Base-by-base conservation (phyloP, 441 rosid genomes). In the Erysimum cheiri region DNA sequence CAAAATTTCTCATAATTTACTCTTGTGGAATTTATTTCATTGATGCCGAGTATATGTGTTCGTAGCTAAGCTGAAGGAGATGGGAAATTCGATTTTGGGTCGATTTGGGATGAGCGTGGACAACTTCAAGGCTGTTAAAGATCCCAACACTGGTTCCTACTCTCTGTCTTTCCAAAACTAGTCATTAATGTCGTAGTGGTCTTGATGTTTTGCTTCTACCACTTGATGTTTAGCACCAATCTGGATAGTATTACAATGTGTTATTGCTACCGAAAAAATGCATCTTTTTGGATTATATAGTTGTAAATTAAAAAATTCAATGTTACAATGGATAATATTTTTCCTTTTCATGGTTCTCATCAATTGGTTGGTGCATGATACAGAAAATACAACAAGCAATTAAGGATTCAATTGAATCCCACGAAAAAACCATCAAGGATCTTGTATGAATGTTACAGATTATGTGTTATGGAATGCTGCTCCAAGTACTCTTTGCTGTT, bases 131-230 rank as follows among this genome's bases (percentile, higher is more conserved):
- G 87, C 97, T 64, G 93, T 92, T 59, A 77, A 90, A 82, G 98
- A 95, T 84, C 98, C 99, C 60, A 95, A 89, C 78, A 88, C 93
- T 7, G 97, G 98, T 52, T 85, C 98, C 11, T 94, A 94, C 80
- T 92, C 98, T 13, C 31, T 94, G 69, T 89, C 94, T 7, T 88
- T 90, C 86, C 95, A 91, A 43, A 82, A 35, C 49, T 70, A 60
- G 69, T 33, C 26, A 5, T 47, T 1, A 6, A 11, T 17, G 10
- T 60, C 43, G 8, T 28, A 33, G 46, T 57, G 53, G 44, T 47
- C 52, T 46, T 46, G 12, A 64, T 64, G 53, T 68, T 49, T 54
- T 68, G 54, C 28, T 68, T 46, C 73, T 29, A 56, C 66, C 54
- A 36, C 60, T 60, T 33, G 0, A 39, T 54, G 19, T 35, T 67